A percentile compares a stretch with the other conserved stretches of the same genome.
These are phyloP conservation scores for Fraxinus xanthoxyloides DNA, from an alignment of 305 asterid genomes.

Conservation along the genomic window DNA sequence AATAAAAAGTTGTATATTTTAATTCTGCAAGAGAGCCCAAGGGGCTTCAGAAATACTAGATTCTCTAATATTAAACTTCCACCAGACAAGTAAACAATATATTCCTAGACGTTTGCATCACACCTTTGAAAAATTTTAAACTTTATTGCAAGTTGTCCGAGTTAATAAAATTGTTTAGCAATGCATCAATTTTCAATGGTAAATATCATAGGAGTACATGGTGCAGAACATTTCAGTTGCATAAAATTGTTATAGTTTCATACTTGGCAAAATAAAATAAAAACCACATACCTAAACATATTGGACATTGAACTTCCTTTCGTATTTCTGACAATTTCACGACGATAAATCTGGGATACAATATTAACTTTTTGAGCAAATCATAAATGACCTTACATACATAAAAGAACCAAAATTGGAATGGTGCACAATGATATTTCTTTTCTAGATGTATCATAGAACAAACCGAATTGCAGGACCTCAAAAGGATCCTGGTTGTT, in stretches of 20 bases:
- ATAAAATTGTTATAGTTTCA: slow-evolving; percentile 13
- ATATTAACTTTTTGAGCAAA: slow-evolving; percentile 16
- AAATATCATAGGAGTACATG: slow-evolving; percentile 7
- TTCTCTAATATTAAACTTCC: background rate
- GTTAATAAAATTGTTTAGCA: background rate
- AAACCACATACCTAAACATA: slow-evolving; percentile 51
- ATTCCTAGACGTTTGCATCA: background rate
- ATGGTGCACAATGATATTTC: slow-evolving; percentile 10
- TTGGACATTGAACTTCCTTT: slow-evolving; percentile 89
- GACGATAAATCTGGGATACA: slow-evolving; percentile 40
- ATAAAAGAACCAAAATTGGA: slow-evolving; percentile 14
- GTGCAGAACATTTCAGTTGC: slow-evolving; percentile 6
- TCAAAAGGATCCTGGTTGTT: slow-evolving; percentile 4
- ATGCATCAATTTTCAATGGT: slow-evolving; percentile 18
- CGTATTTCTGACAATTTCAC: slow-evolving; percentile 73
- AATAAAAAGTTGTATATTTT: background rate
- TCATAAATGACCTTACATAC: slow-evolving; percentile 1
- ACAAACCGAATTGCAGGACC: background rate
- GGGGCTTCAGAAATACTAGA: slow-evolving; percentile 3
- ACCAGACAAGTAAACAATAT: background rate
- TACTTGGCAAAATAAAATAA: slow-evolving; percentile 14
- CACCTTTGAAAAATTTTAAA: background rate
- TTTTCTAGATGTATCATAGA: slow-evolving; percentile 18
- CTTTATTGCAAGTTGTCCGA: background rate
- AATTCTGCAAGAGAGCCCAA: background rate